phyloP scores from a whole-genome alignment of 106 monocot species.

The Allium sativum region DNA sequence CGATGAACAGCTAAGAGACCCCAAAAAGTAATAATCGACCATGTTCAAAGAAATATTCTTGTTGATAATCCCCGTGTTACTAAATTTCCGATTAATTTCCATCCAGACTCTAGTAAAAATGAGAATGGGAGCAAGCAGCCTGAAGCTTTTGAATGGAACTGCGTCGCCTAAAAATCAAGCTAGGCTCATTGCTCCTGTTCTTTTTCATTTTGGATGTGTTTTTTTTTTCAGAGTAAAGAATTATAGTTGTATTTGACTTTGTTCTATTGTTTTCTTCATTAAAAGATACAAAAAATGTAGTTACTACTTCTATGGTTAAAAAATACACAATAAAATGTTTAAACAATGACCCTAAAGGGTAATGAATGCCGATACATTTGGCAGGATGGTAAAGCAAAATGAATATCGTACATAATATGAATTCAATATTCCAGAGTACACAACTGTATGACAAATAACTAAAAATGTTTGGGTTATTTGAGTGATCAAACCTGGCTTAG shows the following conservation, averaged over 20 bases:
- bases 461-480: no score
- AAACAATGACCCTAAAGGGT: no score
- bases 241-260: slow-evolving; percentile 6
- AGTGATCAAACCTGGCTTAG: no score
- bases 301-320: no score
- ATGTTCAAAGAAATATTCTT: slow-evolving; percentile 75
- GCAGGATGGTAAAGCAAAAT: no score
- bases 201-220: slow-evolving; percentile 8
- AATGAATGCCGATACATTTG: no score
- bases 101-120: slow-evolving; percentile 49
- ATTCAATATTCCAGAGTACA: no score
- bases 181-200: slow-evolving; percentile 1
- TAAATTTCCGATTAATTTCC: slow-evolving; percentile 86
- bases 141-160: slow-evolving; percentile 4
- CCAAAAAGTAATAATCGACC: slow-evolving; percentile 44
- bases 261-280: no score
- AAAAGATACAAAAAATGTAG: no score
- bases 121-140: slow-evolving; percentile 28
- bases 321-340: no score
- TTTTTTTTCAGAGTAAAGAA: slow-evolving; percentile 8
- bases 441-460: no score
- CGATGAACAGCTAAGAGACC: slow-evolving; percentile 84
- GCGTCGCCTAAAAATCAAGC: slow-evolving; percentile 21
- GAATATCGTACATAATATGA: no score
- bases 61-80: slow-evolving; percentile 90